phyloP scores from a whole-genome alignment of 805 yeast genomes.

The Hanseniaspora jakobsenii region DNA sequence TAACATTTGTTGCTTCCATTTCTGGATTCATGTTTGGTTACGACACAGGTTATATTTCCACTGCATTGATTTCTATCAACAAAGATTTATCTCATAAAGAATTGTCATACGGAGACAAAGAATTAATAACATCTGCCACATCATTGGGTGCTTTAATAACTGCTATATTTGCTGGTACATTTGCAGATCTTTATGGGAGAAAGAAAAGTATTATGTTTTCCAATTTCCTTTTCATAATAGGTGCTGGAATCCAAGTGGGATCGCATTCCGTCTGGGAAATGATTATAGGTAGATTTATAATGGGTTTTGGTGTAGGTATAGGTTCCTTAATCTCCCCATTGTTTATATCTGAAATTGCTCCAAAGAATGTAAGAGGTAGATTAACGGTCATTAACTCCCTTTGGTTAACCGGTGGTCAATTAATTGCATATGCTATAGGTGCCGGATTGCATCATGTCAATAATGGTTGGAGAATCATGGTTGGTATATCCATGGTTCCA shows the following conservation, averaged over 20 bases:
- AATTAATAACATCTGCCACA: conserved; percentile 86
- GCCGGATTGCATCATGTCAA: conserved; percentile 63
- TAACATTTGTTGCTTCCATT: conserved; percentile 70
- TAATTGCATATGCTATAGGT: conserved; percentile 86
- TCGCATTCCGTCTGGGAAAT: conserved; percentile 77
- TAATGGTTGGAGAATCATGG: conserved; percentile 88
- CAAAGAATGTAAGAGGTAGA: conserved; percentile 82
- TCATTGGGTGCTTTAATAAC: conserved; percentile 85
- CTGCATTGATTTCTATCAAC: conserved; percentile 79
- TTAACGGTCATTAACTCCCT: conserved; percentile 77
- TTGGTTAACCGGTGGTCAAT: conserved; percentile 90
- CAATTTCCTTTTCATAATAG: conserved; percentile 67
- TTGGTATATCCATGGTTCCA: conserved; percentile 83
- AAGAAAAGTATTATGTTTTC: conserved; percentile 75
- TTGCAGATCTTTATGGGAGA: conserved; percentile 77
- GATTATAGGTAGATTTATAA: conserved; percentile 80
- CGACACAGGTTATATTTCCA: conserved; percentile 93
- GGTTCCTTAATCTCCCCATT: conserved; percentile 92
- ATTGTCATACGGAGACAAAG: conserved; percentile 68
- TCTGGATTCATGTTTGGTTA: conserved; percentile 97
- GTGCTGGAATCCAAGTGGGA: conserved; percentile 74
- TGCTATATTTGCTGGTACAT: conserved; percentile 62
- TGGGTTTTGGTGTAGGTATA: conserved; percentile 94
- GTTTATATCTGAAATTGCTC: conserved; percentile 85
- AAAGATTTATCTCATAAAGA: conserved; percentile 51